A percentile compares a stretch with the other conserved stretches of the same genome.
Conservation (phyloP, 2,329 filamentous ascomycete genomes). For the Diaporthe aspalathi region DNA sequence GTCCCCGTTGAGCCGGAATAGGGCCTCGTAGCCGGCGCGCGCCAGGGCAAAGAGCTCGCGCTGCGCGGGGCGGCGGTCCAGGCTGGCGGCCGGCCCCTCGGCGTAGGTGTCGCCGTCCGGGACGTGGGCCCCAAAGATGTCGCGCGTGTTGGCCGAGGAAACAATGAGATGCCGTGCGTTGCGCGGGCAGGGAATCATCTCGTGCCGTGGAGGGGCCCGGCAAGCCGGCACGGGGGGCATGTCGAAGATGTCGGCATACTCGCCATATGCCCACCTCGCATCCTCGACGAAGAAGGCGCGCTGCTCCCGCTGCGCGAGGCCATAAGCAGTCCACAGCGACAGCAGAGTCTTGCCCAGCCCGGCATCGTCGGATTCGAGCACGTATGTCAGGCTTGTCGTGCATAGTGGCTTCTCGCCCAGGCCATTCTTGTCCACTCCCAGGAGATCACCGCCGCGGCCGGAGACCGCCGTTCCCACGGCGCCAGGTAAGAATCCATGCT, state of each 20-base stretch:
- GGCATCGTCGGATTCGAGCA: constrained; percentile 79
- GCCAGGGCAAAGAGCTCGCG: constrained; percentile 76
- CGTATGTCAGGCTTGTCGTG: constrained; percentile 78
- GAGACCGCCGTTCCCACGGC: constrained; percentile 51
- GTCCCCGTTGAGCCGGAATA: constrained; percentile 76
- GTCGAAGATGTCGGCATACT: constrained; percentile 78
- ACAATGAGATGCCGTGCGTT: constrained; percentile 80
- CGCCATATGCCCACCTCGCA: constrained; percentile 83
- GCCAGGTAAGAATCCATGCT: constrained; percentile 69
- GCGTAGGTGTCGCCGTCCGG: constrained; percentile 55
- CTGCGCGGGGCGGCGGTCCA: constrained; percentile 63
- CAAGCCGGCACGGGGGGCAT: constrained; percentile 74
- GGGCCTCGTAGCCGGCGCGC: constrained; percentile 75
- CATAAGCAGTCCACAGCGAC: constrained; percentile 86
- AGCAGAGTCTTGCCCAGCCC: constrained; percentile 82
- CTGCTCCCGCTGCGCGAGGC: constrained; percentile 78
- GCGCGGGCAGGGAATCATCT: constrained; percentile 84
- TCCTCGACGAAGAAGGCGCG: constrained; percentile 88
- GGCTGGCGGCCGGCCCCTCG: constrained; percentile 61
- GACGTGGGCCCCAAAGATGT: constrained; percentile 67
- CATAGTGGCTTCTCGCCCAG: constrained; percentile 68
- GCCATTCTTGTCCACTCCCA: constrained; percentile 59
- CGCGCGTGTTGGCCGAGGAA: constrained; percentile 73
- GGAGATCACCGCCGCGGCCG: constrained; percentile 50
- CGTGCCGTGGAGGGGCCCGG: constrained; percentile 76